Conservation (phyloP, 768 basidiomycete species). For the Floccularia luteovirens region DNA sequence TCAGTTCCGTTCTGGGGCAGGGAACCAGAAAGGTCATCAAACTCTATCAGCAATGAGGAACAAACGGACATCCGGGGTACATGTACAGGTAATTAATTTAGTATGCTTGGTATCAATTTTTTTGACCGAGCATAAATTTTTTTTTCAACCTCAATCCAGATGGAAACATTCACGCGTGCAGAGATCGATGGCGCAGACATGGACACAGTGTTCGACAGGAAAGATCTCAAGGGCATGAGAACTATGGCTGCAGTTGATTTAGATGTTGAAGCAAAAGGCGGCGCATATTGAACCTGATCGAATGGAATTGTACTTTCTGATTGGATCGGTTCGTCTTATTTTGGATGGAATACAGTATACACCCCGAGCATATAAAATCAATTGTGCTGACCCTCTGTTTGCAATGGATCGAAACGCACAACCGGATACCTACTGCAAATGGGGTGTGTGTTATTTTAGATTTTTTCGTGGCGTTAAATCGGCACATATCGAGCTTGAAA, state of each 20-base stretch:
- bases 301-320: too few species aligned
- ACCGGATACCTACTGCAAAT: too few species aligned
- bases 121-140: background rate
- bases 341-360: too few species aligned
- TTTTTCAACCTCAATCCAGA: conserved; percentile 19
- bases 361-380: too few species aligned
- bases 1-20: conserved; percentile 14
- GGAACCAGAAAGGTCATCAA: conserved; percentile 11
- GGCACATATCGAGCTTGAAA: too few species aligned
- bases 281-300: too few species aligned
- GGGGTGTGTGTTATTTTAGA: too few species aligned
- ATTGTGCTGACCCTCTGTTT: too few species aligned
- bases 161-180: conserved; percentile 39
- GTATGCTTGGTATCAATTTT: too few species aligned
- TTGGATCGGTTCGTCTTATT: too few species aligned
- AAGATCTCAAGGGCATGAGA: conserved; percentile 12
- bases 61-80: conserved; percentile 23
- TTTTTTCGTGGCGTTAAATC: too few species aligned
- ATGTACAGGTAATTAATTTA: conserved; percentile 32
- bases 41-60: conserved; percentile 14
- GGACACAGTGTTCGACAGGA: conserved; percentile 10
- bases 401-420: too few species aligned
- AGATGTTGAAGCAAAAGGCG: conserved; percentile 21
- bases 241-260: conserved; percentile 24
- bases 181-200: conserved; percentile 17